A percentile compares a stretch with the other conserved stretches of the same genome.
Evolutionary conservation across 2,329 filamentous ascomycete genomes (phyloP).

Genomic region (Monascus ruber): DNA sequence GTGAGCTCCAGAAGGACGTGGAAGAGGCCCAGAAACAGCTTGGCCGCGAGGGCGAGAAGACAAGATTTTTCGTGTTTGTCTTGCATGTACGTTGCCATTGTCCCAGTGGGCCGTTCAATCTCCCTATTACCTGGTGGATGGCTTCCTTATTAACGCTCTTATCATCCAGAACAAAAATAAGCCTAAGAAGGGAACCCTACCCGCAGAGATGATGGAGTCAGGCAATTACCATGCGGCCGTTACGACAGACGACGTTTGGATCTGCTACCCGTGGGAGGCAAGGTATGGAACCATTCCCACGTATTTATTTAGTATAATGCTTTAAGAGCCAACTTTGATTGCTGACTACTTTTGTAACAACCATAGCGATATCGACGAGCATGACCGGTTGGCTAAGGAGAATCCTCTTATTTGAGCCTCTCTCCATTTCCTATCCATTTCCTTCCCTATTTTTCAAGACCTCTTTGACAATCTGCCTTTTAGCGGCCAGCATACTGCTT

Average conservation of each 20-base stretch:
- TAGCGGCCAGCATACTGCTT: not conserved
- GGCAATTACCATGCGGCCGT: slow-evolving; percentile 72
- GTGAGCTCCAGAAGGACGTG: slow-evolving; percentile 90
- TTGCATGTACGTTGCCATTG: slow-evolving; percentile 57
- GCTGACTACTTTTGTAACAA: slow-evolving; percentile 10
- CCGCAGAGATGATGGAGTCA: slow-evolving; percentile 61
- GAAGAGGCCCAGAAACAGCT: slow-evolving; percentile 64
- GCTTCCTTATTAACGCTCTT: slow-evolving; percentile 3
- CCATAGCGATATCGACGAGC: slow-evolving; percentile 71
- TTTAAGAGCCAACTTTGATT: not conserved
- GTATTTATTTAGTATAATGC: not conserved
- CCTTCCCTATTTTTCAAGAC: not conserved
- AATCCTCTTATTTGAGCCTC: slow-evolving; percentile 19
- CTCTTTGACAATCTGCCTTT: not conserved
- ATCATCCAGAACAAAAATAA: slow-evolving; percentile 81
- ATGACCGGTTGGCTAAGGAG: slow-evolving; percentile 58
- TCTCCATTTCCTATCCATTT: not conserved
- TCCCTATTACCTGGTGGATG: not conserved
- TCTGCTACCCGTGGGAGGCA: slow-evolving; percentile 98
- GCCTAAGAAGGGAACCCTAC: slow-evolving; percentile 78
- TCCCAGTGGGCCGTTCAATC: no score
- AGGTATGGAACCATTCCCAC: slow-evolving; percentile 36
- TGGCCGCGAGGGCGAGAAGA: slow-evolving; percentile 59
- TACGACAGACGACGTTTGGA: slow-evolving; percentile 92
- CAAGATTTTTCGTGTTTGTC: slow-evolving; percentile 88